Conservation (phyloP, 345 rosid species). For the Rhodamnia rubescens region DNA sequence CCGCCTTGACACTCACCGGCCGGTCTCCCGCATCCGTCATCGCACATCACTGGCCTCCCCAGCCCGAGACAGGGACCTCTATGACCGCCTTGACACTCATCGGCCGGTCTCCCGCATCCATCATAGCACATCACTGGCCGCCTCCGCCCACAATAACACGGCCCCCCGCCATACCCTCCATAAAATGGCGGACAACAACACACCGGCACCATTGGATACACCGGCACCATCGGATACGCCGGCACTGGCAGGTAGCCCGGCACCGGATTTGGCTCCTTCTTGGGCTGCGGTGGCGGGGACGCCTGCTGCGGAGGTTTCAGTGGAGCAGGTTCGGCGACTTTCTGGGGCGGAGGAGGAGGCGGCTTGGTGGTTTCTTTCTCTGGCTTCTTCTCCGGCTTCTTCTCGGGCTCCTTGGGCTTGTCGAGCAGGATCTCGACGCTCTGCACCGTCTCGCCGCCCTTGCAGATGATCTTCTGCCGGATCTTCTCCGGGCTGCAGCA, state of each 20-base stretch:
- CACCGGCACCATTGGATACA: neutral
- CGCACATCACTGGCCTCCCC: neutral
- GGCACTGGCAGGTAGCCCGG: neutral
- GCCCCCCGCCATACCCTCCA: neutral
- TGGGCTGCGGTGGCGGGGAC: neutral
- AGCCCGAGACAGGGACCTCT: neutral
- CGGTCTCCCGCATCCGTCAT: neutral
- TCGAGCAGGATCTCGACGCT: constrained; percentile 1
- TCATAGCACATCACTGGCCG: neutral
- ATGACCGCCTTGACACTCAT: neutral
- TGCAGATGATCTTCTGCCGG: constrained; percentile 4
- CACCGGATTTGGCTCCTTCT: neutral
- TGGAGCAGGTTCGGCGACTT: neutral
- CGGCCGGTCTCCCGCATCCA: neutral
- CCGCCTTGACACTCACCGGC: neutral
- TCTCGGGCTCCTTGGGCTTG: constrained; percentile 6
- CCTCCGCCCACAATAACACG: neutral
- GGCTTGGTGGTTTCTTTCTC: no score
- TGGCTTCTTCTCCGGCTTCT: neutral
- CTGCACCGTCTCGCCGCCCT: neutral
- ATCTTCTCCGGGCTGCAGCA: constrained; percentile 75
- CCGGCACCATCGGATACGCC: neutral
- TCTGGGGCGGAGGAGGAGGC: neutral
- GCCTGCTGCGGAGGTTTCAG: neutral
- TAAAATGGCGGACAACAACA: neutral